phyloP scores from a whole-genome alignment of 345 rosid species.

The Hevea brasiliensis region DNA sequence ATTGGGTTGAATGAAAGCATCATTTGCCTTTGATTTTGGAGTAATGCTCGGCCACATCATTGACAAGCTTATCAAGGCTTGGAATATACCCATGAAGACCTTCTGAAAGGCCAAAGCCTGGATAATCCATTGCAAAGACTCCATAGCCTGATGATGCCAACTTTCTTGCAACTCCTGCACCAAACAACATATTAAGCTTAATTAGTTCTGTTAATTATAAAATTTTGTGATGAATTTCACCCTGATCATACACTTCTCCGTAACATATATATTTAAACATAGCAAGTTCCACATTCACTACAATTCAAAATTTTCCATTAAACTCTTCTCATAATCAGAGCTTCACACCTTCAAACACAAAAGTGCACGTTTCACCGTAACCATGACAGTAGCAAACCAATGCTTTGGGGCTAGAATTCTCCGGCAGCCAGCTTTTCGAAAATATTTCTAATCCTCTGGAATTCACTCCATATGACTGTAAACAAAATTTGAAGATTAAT shows the following conservation, averaged over 20 bases:
- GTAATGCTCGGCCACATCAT: slow-evolving; percentile 79
- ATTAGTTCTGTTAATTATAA: too few relatives aligned
- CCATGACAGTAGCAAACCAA: slow-evolving; percentile 32
- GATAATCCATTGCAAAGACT: slow-evolving; percentile 95
- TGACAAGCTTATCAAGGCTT: slow-evolving; percentile 68
- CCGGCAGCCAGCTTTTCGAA: slow-evolving; percentile 30
- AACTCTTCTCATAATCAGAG: too few relatives aligned
- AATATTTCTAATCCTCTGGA: slow-evolving; percentile 28
- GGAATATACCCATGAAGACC: slow-evolving; percentile 87
- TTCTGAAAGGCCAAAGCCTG: slow-evolving; percentile 92
- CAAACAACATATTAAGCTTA: too few relatives aligned
- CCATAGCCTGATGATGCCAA: slow-evolving; percentile 77
- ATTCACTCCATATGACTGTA: slow-evolving; percentile 21
- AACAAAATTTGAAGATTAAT: neutral
- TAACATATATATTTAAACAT: too few relatives aligned
- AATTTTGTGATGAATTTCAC: too few relatives aligned
- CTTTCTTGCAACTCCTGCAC: slow-evolving; percentile 80
- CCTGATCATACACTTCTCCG: too few relatives aligned
- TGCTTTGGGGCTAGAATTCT: slow-evolving; percentile 19
- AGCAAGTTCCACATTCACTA: too few relatives aligned
- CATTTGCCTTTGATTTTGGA: slow-evolving; percentile 67
- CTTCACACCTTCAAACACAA: slow-evolving; percentile 21
- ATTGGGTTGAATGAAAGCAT: too few relatives aligned
- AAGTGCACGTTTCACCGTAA: slow-evolving; percentile 33
- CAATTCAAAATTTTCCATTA: too few relatives aligned